Evolutionary conservation across 176 grass and related monocot genomes (phyloP).

Genomic region (Eragrostis nindensis): DNA sequence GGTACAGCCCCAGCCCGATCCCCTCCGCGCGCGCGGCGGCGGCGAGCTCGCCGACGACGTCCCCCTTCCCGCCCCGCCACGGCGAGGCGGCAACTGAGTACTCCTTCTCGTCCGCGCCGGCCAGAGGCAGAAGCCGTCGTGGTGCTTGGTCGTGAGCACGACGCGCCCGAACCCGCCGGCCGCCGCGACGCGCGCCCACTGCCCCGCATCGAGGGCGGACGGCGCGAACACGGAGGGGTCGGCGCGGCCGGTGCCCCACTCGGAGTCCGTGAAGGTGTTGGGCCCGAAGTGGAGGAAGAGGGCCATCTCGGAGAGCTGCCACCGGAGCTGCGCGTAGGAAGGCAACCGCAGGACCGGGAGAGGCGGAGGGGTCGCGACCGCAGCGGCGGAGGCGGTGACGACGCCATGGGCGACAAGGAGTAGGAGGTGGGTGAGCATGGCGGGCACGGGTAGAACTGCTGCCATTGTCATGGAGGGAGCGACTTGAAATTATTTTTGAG

Average conservation of each 20-base stretch:
- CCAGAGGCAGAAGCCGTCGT: constrained; percentile 99
- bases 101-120: constrained; percentile 77
- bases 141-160: constrained; percentile 92
- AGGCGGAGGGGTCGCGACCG: constrained; percentile 51
- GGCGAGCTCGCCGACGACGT: constrained; percentile 71
- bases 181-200: constrained; percentile 76
- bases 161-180: constrained; percentile 67
- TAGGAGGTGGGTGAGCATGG: constrained; percentile 33
- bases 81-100: constrained; percentile 81
- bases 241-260: constrained; percentile 80
- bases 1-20: constrained; percentile 77
- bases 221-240: constrained; percentile 76
- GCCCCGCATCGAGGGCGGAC: constrained; percentile 66
- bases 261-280: constrained; percentile 98
- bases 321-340: constrained; percentile 75
- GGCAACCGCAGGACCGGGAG: constrained; percentile 76
- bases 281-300: constrained; percentile 95
- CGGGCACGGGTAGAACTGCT: constrained; percentile 1
- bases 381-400: constrained; percentile 8
- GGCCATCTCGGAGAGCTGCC: constrained; percentile 95
- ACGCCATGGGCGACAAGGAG: constrained; percentile 30
- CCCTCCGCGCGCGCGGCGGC: constrained; percentile 55
- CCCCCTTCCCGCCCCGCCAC: constrained; percentile 69
- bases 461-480: constrained; percentile 51
- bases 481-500: no score